These are phyloP conservation scores for Tuber brumale DNA, from an alignment of 495 filamentous ascomycete species.

Conservation along the genomic window DNA sequence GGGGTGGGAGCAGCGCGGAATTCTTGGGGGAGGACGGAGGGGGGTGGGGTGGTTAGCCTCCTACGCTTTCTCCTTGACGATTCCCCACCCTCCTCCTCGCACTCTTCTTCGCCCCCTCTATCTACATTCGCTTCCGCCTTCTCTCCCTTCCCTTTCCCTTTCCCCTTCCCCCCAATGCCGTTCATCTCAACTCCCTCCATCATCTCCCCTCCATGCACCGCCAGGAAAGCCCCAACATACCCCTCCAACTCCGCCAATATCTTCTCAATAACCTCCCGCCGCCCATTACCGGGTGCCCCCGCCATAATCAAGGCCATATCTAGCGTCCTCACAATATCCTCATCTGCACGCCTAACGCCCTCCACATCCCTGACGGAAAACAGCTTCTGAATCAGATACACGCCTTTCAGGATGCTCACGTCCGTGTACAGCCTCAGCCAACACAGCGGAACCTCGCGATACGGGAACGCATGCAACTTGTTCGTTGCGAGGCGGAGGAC, in stretches of 20 bases:
- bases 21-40: slow-evolving; percentile 42
- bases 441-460: slow-evolving; percentile 62
- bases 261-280: slow-evolving; percentile 54
- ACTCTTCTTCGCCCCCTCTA: neutral
- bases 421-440: slow-evolving; percentile 77
- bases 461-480: slow-evolving; percentile 70
- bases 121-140: slow-evolving; percentile 40
- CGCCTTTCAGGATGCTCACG: slow-evolving; percentile 60
- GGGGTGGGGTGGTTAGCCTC: slow-evolving; percentile 32
- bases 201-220: slow-evolving; percentile 27
- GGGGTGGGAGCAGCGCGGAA: slow-evolving; percentile 11
- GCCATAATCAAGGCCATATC: slow-evolving; percentile 79
- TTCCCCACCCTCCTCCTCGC: slow-evolving; percentile 5
- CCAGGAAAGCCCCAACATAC: slow-evolving; percentile 9
- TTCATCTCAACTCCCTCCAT: slow-evolving; percentile 54
- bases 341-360: slow-evolving; percentile 10
- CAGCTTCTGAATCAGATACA: slow-evolving; percentile 40
- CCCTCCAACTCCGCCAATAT: slow-evolving; percentile 43
- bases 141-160: slow-evolving; percentile 47
- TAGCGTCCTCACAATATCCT: slow-evolving; percentile 55
- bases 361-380: neutral
- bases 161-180: slow-evolving; percentile 63
- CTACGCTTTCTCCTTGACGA: slow-evolving; percentile 45
- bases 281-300: slow-evolving; percentile 53
- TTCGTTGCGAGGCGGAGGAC: slow-evolving; percentile 44